A percentile compares a stretch with the other conserved stretches of the same genome.
Evolutionary conservation across 176 grass and related monocot genomes (phyloP).

Genomic region (Poa pratensis): DNA sequence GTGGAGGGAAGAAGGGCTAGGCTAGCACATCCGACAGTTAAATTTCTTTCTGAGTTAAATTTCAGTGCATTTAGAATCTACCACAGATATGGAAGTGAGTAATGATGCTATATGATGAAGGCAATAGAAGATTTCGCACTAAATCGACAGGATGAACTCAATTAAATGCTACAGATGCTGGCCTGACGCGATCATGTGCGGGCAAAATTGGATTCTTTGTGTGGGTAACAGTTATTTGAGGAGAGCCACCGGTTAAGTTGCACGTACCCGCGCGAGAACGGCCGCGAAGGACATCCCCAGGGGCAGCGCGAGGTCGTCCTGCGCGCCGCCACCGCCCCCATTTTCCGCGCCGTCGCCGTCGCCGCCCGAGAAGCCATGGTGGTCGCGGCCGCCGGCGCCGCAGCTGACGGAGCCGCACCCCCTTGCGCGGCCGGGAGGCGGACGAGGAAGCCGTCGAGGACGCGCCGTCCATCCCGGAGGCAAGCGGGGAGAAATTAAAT

Average conservation of each 20-base stretch:
- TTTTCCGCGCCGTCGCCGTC: background rate
- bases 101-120: background rate
- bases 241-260: background rate
- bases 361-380: background rate
- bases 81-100: background rate
- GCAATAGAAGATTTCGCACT: background rate
- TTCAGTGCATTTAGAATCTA: no score
- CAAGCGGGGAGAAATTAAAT: background rate
- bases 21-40: background rate
- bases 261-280: conserved; percentile 71
- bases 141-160: background rate
- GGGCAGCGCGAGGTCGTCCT: conserved; percentile 77
- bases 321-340: background rate
- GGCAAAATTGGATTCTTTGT: conserved; percentile 19
- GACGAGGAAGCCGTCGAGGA: conserved; percentile 42
- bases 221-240: background rate
- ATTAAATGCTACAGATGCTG: background rate
- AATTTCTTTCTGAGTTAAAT: background rate
- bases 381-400: conserved; percentile 11
- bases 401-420: conserved; percentile 46
- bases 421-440: conserved; percentile 6
- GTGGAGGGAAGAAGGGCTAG: background rate
- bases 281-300: conserved; percentile 92
- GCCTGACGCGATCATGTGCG: background rate
- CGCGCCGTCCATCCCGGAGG: conserved; percentile 42